Evolutionary conservation across 768 basidiomycete genomes (phyloP).

Genomic region (Rubroboletus pulcherrimus): DNA sequence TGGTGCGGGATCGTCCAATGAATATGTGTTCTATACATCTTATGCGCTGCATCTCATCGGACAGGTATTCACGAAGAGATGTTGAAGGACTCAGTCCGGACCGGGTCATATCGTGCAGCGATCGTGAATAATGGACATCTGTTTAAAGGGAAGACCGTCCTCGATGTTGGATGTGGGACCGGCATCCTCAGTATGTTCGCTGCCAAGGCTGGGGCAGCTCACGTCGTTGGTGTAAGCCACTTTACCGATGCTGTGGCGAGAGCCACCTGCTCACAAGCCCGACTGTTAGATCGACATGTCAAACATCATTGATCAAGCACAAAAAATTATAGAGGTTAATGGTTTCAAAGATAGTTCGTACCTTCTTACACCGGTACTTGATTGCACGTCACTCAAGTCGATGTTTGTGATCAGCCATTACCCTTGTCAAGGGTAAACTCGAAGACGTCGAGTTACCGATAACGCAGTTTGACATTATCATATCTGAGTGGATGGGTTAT

Average conservation of each 20-base stretch:
- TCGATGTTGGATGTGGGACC: conserved; percentile 98
- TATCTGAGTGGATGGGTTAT: conserved; percentile 99
- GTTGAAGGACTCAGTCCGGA: conserved; percentile 95
- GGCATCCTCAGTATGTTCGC: conserved; percentile 99
- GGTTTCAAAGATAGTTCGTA: conserved; percentile 90
- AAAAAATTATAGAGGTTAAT: conserved; percentile 94
- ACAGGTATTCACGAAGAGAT: conserved; percentile 98
- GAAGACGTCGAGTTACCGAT: conserved; percentile 90
- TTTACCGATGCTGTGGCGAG: conserved; percentile 1
- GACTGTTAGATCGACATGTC: conserved; percentile 92
- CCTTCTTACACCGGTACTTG: not conserved
- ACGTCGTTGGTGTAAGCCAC: conserved; percentile 81
- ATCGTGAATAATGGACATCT: conserved; percentile 93
- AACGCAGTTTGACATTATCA: conserved; percentile 94
- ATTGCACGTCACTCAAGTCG: conserved; percentile 1
- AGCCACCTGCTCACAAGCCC: conserved; percentile 12
- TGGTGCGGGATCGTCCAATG: conserved; percentile 44
- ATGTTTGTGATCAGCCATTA: conserved; percentile 60
- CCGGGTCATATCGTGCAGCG: conserved; percentile 89
- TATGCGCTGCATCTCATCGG: not conserved
- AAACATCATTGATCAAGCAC: conserved; percentile 98
- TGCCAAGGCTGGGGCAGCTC: conserved; percentile 90
- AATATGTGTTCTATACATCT: not conserved
- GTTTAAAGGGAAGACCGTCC: conserved; percentile 94
- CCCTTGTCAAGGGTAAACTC: conserved; percentile 95